Evolutionary conservation across 2,329 filamentous ascomycete genomes (phyloP).

Genomic region (Penicillium sp.): DNA sequence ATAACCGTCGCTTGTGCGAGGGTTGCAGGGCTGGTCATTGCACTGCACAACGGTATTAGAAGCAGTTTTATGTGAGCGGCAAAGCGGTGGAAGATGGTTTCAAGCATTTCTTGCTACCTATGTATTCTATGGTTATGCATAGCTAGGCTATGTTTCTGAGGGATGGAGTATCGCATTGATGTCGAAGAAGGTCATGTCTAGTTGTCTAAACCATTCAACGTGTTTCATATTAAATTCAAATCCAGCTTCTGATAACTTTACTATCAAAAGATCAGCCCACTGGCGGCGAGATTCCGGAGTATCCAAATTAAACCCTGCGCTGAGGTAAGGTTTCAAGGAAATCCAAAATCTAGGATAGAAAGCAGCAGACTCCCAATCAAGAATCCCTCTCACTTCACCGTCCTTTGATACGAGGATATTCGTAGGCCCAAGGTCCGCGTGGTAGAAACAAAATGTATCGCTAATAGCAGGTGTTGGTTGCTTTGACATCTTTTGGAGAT

Average conservation of each 20-base stretch:
- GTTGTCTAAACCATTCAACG: background rate
- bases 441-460: background rate
- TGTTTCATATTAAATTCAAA: background rate
- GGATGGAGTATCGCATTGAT: background rate
- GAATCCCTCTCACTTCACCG: constrained; percentile 4
- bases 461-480: background rate
- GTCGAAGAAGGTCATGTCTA: background rate
- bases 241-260: background rate
- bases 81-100: no score
- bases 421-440: constrained; percentile 1
- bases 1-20: background rate
- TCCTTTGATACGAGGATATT: constrained; percentile 13
- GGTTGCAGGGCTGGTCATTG: background rate
- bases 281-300: background rate
- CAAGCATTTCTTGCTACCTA: no score
- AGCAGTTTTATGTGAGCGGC: no score
- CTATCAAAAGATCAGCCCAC: background rate
- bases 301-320: background rate
- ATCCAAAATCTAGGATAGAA: constrained; percentile 14
- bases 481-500: background rate
- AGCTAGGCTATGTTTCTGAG: no score
- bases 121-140: no score
- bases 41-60: background rate
- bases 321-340: constrained; percentile 7
- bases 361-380: constrained; percentile 15